phyloP scores from a whole-genome alignment of 805 yeast genomes.

The Debaryomyces tyrocola region DNA sequence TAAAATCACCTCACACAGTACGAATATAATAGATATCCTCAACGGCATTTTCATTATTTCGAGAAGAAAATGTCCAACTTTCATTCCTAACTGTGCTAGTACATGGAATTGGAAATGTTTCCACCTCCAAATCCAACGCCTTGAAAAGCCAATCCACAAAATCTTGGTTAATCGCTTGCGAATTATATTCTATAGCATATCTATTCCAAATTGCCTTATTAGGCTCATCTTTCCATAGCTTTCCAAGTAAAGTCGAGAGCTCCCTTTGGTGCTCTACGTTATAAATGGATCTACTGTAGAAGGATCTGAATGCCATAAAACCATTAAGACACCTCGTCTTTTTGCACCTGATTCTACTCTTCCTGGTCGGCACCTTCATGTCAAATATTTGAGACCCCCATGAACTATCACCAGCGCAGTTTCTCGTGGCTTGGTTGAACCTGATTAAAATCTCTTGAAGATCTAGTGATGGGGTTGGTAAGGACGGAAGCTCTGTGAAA shows the following conservation, averaged over 20 bases:
- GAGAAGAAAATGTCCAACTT: conserved; percentile 7
- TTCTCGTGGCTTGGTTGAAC: conserved; percentile 5
- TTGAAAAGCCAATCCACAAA: conserved; percentile 22
- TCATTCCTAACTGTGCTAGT: conserved; percentile 6
- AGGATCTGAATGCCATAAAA: conserved; percentile 31
- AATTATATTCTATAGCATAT: conserved; percentile 29
- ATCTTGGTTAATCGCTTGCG: conserved; percentile 1
- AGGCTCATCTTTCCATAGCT: conserved; percentile 25
- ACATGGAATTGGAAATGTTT: background rate
- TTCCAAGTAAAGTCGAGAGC: conserved; percentile 22
- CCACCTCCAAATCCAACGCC: conserved; percentile 6
- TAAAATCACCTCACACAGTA: too few relatives aligned
- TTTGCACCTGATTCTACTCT: background rate
- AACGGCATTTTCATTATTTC: conserved; percentile 3
- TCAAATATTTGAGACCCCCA: background rate
- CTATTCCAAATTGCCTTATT: conserved; percentile 28
- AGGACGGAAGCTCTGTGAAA: conserved; percentile 10
- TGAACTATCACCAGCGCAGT: background rate
- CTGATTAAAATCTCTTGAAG: conserved; percentile 9
- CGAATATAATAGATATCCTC: conserved; percentile 8
- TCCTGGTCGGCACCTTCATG: background rate
- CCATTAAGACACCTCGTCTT: conserved; percentile 17
- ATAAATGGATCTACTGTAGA: conserved; percentile 22
- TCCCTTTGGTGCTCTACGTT: conserved; percentile 20
- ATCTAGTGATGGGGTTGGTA: conserved; percentile 12